Conservation (phyloP, 2,329 filamentous ascomycete genomes). For the Hyphodiscus sp. region DNA sequence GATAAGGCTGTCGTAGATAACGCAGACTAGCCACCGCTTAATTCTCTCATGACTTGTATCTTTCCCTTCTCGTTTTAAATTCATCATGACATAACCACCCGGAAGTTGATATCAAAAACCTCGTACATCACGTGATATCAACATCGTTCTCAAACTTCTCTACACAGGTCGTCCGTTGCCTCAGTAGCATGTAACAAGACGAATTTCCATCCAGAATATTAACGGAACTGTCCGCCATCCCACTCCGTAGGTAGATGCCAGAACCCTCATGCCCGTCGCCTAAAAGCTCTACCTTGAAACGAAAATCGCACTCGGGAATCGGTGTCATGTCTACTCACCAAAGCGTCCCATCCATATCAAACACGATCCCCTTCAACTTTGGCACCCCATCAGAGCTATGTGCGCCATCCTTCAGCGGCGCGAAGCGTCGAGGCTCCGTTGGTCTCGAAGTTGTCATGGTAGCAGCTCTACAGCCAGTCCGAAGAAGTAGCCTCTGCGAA, state of each 20-base stretch:
- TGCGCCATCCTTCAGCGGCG: slow-evolving; percentile 42
- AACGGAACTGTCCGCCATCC: too few species aligned
- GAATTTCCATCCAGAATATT: too few species aligned
- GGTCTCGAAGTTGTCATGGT: slow-evolving; percentile 18
- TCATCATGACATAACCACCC: too few species aligned
- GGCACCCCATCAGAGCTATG: slow-evolving; percentile 30
- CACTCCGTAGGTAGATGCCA: not conserved
- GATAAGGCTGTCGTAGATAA: not conserved
- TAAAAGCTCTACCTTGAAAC: not conserved
- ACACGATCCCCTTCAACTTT: slow-evolving; percentile 58
- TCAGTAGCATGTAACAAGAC: too few species aligned
- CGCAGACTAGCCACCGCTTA: not conserved
- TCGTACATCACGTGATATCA: too few species aligned
- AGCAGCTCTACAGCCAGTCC: not conserved
- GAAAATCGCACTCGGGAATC: not conserved
- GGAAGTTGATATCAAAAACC: too few species aligned
- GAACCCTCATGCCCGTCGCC: not conserved
- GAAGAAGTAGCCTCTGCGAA: too few species aligned
- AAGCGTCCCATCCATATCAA: slow-evolving; percentile 92
- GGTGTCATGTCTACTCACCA: slow-evolving; percentile 55
- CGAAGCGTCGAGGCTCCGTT: slow-evolving; percentile 40
- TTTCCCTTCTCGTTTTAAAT: too few species aligned
- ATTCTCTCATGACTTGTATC: too few species aligned
- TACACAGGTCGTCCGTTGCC: too few species aligned
- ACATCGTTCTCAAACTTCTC: too few species aligned